Conservation (phyloP, 108 stramenopile species). For the Skeletonema tropicum region DNA sequence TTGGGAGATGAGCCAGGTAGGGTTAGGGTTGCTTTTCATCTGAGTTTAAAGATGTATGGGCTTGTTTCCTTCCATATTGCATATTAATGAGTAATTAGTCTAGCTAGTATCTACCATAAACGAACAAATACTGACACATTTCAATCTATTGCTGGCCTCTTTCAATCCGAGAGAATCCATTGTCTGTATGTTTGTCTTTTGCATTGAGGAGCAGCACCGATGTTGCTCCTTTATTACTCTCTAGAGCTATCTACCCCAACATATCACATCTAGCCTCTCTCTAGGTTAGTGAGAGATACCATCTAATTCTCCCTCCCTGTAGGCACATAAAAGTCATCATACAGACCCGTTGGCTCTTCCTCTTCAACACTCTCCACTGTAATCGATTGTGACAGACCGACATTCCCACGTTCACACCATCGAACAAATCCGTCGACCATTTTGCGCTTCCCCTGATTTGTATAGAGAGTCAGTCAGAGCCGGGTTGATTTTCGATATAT, state of each 20-base stretch:
- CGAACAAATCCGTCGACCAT: slow-evolving; percentile 83
- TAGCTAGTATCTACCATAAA: no score
- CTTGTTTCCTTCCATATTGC: not conserved
- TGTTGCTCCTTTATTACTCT: no score
- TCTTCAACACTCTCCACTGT: slow-evolving; percentile 65
- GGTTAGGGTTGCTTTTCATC: not conserved
- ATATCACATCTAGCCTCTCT: no score
- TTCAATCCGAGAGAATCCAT: no score
- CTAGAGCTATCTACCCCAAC: no score
- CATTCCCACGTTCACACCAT: slow-evolving; percentile 77
- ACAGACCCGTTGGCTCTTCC: slow-evolving; percentile 78
- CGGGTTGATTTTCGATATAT: not conserved
- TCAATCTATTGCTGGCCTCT: no score
- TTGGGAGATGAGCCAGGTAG: not conserved
- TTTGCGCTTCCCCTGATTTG: slow-evolving; percentile 70
- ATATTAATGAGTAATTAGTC: not conserved
- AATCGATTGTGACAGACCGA: slow-evolving; percentile 71
- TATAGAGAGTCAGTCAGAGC: not conserved
- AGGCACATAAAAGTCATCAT: slow-evolving; percentile 80
- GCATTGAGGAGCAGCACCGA: no score
- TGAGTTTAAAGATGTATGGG: not conserved
- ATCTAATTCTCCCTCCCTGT: slow-evolving; percentile 35
- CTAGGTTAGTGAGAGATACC: no score
- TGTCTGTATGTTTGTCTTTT: no score
- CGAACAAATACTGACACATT: no score